Conservation (phyloP, 768 basidiomycete genomes). For the Lenzites betulinus region DNA sequence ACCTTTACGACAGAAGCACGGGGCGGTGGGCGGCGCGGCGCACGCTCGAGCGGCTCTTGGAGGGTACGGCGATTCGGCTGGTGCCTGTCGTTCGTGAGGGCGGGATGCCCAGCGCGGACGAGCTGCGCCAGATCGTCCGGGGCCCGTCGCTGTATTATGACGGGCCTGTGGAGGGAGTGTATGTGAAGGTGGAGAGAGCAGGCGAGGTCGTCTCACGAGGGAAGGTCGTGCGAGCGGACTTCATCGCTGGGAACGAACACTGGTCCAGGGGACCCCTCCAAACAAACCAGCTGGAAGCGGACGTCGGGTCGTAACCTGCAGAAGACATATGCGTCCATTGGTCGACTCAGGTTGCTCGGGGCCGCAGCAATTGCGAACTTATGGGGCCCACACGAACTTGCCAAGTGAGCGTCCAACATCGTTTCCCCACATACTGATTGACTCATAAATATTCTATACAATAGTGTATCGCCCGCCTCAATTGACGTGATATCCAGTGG, state of each 20-base stretch:
- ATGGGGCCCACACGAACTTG: too few relatives aligned
- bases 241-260: constrained; percentile 65
- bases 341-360: too few relatives aligned
- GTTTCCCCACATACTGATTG: too few relatives aligned
- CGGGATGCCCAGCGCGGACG: constrained; percentile 39
- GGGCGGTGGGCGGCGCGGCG: constrained; percentile 42
- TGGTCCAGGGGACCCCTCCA: constrained; percentile 49
- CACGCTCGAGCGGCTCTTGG: constrained; percentile 38
- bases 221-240: constrained; percentile 61
- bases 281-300: constrained; percentile 30
- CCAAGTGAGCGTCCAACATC: too few relatives aligned
- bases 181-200: constrained; percentile 53
- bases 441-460: too few relatives aligned
- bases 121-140: constrained; percentile 50
- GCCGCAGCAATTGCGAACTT: too few relatives aligned
- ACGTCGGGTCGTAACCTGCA: neutral
- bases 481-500: neutral
- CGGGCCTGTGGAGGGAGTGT: constrained; percentile 56
- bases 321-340: too few relatives aligned
- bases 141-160: constrained; percentile 45
- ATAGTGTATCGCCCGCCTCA: neutral
- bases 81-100: constrained; percentile 51
- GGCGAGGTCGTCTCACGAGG: constrained; percentile 45
- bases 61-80: constrained; percentile 40
- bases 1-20: constrained; percentile 55